Evolutionary conservation across 768 basidiomycete genomes (phyloP), one percentile per base, ranked within the genome.

Genomic region (Mrakia blollopis): DNA sequence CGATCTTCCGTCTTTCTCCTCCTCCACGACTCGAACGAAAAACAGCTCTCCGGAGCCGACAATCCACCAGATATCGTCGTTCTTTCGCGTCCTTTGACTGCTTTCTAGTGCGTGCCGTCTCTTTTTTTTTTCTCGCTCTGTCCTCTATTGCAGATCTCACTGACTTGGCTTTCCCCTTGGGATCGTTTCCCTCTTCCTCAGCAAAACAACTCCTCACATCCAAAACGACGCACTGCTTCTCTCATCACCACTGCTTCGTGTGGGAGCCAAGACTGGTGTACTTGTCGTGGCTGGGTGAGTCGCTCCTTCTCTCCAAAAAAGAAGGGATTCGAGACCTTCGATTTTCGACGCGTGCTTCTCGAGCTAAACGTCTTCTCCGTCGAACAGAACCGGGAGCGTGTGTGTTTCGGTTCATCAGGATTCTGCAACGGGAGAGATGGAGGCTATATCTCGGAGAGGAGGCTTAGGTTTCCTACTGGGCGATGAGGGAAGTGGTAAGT

Each of bases 201-300:
- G 71, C 32, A 28, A 72, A 25, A 72, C 54, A 1, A 72, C 28
- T 25, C 71, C 71, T 30, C 52, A 54, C 54, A 72, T 72, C 10
- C 71, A 72, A 37, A 72, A 72, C 71, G 71, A 72, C 32, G 76
- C 72, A 1, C 76, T 77, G 21, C 72, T 77, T 7, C 72, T 77
- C 7, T 72, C 76, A 0, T 77, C 76, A 0, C 76, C 76, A 3
- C 72, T 77, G 28, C 30, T 77, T 0, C n/a, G 60, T 3, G 35
- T 41, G 5, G 37, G 50, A n/a, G 63, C 72, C 2, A 23, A 8
- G 14, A 52, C 70, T 9, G 76, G 76, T 35, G 50, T 77, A 18
- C 63, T 77, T 23, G 76, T 52, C 1, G 72, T 77, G 16, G 71
- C 39, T 13, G 76, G 76, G 25, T 73, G 50, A 35, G 76, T 62